Evolutionary conservation across 2,329 filamentous ascomycete genomes (phyloP), one percentile per base, ranked within the genome.

Genomic region (Cladosporium oxysporum): DNA sequence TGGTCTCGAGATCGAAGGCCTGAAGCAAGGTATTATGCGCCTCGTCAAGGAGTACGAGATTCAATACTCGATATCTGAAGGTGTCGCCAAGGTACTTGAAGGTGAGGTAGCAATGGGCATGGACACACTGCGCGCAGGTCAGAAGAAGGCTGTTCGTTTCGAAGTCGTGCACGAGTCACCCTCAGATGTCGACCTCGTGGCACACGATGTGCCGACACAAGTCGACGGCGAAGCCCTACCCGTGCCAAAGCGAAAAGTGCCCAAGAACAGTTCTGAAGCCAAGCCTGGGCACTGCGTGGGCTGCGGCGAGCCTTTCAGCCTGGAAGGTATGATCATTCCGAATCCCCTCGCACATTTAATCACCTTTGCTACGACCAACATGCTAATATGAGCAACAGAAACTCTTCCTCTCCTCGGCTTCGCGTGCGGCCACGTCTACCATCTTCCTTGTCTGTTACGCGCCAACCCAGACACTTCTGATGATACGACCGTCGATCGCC

Each of bases 1-100:
- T 74, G 93, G 95, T 0, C 83, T 99, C 0, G 92, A 97, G 75
- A 96, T 99, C 14, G 90, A 95, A 71, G 95, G 95, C 0, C 83
- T 99, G 7, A 85, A 93, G 66, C 92, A 97, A 69, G 95, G 94
- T 0, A 84, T 99, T 3, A 90, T 90, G 53, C 90, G 93, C 66
- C 93, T 99, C 82, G 91, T 99, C 76, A 90, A 94, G 72, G 95
- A 99, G 78, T 93, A 97, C 75, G 95, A 98, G 75, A 91, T 99
- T 53, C 95, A 98, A 79, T 88, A 91, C 75, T 95, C 91, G 72
- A 97, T 99, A 75, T 94, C 91, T 69, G 89, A 90, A 52, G 95
- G 95, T 0, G 95, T 96, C 3, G 93, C 95, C 0, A 87, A 88
- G 64, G 93, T 98, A 0, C 82, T 98, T 50, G 84, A 91, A 60